Evolutionary conservation across 2,329 filamentous ascomycete species (phyloP), one percentile per base, ranked within the genome.

Genomic region (Bipolaris cookei): DNA sequence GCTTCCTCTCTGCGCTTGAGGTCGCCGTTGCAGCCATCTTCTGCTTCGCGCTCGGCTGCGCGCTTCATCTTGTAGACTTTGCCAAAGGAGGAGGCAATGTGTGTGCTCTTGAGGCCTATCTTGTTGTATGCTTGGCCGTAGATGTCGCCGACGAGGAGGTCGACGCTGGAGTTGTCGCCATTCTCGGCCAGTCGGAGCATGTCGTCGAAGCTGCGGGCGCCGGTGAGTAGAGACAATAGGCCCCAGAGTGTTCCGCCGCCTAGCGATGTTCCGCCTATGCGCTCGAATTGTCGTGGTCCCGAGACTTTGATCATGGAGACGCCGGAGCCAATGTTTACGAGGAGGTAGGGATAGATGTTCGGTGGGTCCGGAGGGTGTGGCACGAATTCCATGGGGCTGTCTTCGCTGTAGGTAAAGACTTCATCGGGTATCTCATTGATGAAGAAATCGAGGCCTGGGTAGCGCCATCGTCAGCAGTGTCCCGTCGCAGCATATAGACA

Each of bases 241-340:
- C 95, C 95, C 95, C 95, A 99, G 50, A 99, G 88, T 1, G 95
- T 99, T n/a, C 95, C 95, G 42, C 95, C 95, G 32, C 95, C 95
- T 0, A 99, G 85, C 3, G 93, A 96, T 3, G 95, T 97, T 59
- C 95, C 95, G 51, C 95, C 95, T 8, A 99, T 94, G 68, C 95
- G 91, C 77, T 96, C 84, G 76, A 90, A 97, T 63, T 92, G 85
- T 52, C 90, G 86, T 0, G 92, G 93, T 0, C 93, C 94, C 0
- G 91, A 96, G 6, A 99, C 95, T 75, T 98, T 98, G 77, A 99
- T 89, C 85, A 99, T 96, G 39, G 90, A 95, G 4, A 99, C 95
- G 49, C 95, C 95, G 6, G 93, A 97, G 43, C 95, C 95, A 66
- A 99, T 99, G 78, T 99, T 99, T 70, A 99, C 95, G 28, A 99